These are phyloP conservation scores for Cladobotryum mycophilum DNA, from an alignment of 2,329 filamentous ascomycete species.

Conservation along the genomic window DNA sequence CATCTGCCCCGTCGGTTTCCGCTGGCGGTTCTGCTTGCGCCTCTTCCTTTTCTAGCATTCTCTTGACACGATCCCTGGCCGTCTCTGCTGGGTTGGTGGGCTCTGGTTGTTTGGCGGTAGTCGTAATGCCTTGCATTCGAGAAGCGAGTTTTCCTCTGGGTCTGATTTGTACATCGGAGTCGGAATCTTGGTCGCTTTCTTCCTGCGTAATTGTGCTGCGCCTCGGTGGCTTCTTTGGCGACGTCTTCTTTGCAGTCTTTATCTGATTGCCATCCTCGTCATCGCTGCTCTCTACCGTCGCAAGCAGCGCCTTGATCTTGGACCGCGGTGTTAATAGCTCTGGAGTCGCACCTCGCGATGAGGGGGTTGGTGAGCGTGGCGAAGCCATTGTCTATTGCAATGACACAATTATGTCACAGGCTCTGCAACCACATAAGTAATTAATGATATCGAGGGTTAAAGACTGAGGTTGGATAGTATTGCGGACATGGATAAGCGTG, in stretches of 20 bases:
- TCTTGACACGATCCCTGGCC: constrained; percentile 37
- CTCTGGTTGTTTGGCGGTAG: constrained; percentile 14
- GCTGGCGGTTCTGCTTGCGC: constrained; percentile 19
- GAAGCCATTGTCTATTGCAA: constrained; percentile 39
- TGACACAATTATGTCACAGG: constrained; percentile 1
- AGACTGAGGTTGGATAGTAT: neutral
- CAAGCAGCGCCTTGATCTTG: constrained; percentile 50
- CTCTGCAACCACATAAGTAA: neutral
- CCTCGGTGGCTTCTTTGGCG: constrained; percentile 11
- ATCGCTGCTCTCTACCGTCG: constrained; percentile 43
- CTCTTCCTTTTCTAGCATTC: constrained; percentile 31
- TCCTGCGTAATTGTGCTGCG: constrained; percentile 2
- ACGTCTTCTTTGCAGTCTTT: constrained; percentile 9
- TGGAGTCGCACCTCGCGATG: constrained; percentile 35
- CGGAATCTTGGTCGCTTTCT: constrained; percentile 36
- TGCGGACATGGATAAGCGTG: neutral
- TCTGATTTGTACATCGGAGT: constrained; percentile 32
- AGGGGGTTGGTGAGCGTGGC: constrained; percentile 39
- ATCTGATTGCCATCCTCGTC: constrained; percentile 32
- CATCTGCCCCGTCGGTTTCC: constrained; percentile 23
- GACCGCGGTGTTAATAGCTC: constrained; percentile 44
- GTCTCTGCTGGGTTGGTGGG: constrained; percentile 22
- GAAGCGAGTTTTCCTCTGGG: constrained; percentile 61
- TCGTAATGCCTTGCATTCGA: constrained; percentile 45
- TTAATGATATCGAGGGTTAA: neutral